Conservation (phyloP, 805 yeast genomes). For the Hanseniaspora guilliermondii region DNA sequence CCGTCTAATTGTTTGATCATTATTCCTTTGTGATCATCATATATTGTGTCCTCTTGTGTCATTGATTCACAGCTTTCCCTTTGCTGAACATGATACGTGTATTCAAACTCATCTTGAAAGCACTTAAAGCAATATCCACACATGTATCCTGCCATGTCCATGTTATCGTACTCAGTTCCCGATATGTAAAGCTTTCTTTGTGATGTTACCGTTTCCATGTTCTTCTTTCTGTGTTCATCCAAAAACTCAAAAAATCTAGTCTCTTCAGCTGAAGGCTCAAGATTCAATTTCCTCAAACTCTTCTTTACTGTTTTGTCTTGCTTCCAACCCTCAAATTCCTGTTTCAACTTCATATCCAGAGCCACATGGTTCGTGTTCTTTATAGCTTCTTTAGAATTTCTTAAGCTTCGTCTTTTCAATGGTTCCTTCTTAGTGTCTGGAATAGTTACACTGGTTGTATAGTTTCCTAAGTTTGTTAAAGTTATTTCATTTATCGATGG, state of each 20-base stretch:
- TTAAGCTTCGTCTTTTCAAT: neutral
- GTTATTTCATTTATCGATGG: neutral
- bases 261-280: neutral
- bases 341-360: neutral
- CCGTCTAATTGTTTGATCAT: constrained; percentile 93
- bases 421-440: neutral
- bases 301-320: neutral
- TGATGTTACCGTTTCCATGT: neutral
- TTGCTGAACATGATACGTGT: constrained; percentile 55
- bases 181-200: neutral
- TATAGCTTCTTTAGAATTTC: neutral
- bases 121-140: constrained; percentile 6
- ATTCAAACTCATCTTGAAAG: constrained; percentile 23
- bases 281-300: neutral
- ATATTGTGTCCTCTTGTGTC: constrained; percentile 63
- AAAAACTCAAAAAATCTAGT: neutral
- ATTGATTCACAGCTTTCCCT: constrained; percentile 61
- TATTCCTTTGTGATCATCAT: constrained; percentile 30
- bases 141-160: neutral
- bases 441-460: neutral
- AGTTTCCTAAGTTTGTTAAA: neutral
- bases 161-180: neutral
- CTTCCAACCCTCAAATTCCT: neutral
- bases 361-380: too few relatives aligned
- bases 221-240: neutral